Conservation (phyloP, 2,329 filamentous ascomycete species). For the Ambrosiella cleistominuta region DNA sequence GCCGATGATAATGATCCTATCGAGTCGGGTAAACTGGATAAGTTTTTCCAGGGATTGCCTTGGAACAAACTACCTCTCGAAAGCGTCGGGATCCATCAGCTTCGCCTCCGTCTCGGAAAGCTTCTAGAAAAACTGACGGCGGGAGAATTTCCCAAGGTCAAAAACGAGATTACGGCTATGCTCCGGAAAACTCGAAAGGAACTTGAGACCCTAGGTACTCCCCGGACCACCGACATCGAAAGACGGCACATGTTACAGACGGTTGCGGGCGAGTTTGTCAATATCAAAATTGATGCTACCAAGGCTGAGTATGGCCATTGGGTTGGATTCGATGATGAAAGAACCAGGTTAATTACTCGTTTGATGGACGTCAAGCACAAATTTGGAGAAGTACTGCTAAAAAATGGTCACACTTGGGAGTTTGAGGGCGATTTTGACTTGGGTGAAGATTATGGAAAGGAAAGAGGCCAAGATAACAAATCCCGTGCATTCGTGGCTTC, state of each 20-base stretch:
- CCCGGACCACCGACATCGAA: constrained; percentile 13
- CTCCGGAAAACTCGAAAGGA: constrained; percentile 8
- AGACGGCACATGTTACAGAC: constrained; percentile 14
- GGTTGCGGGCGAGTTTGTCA: constrained; percentile 15
- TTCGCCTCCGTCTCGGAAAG: constrained; percentile 16
- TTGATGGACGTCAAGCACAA: constrained; percentile 14
- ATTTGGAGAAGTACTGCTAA: constrained; percentile 11
- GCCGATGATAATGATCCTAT: constrained; percentile 13
- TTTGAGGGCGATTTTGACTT: constrained; percentile 8
- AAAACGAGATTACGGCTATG: constrained; percentile 14
- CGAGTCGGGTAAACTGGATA: constrained; percentile 15
- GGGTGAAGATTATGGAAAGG: neutral
- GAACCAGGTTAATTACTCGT: constrained; percentile 15
- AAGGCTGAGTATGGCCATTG: constrained; percentile 13
- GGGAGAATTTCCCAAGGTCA: constrained; percentile 17
- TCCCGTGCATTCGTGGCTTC: neutral
- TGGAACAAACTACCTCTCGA: constrained; percentile 20
- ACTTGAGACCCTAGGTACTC: constrained; percentile 12
- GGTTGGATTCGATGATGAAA: constrained; percentile 9
- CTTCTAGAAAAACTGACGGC: constrained; percentile 18
- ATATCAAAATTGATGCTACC: constrained; percentile 11
- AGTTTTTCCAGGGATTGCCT: constrained; percentile 22
- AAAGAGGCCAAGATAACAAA: neutral
- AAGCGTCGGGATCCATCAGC: constrained; percentile 16
- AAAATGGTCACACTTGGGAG: constrained; percentile 12